Conservation (phyloP, 179 eudicot genomes). For the Corrigiola litoralis region DNA sequence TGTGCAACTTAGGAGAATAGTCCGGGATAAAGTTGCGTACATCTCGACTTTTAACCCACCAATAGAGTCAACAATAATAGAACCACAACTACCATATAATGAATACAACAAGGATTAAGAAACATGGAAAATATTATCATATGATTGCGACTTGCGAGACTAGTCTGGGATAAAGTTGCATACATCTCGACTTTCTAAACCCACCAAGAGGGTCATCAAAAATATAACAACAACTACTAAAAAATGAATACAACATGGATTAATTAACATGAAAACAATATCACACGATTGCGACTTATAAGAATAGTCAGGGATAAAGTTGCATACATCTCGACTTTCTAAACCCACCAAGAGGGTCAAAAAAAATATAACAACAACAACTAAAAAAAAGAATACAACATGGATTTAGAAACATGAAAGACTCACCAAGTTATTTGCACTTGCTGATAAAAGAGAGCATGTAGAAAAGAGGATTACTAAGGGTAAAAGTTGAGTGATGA, state of each 20-base stretch:
- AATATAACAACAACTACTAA: too few relatives aligned
- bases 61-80: background rate
- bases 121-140: too few relatives aligned
- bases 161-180: background rate
- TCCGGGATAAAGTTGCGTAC: background rate
- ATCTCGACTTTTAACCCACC: background rate
- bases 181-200: background rate
- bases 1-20: background rate
- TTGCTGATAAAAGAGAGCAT: conserved; percentile 10
- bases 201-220: too few relatives aligned
- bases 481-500: conserved; percentile 20
- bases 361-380: too few relatives aligned
- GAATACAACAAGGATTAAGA: too few relatives aligned
- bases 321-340: background rate
- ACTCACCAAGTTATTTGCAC: conserved; percentile 21
- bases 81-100: too few relatives aligned
- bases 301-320: background rate
- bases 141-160: background rate
- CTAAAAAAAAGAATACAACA: background rate
- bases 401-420: background rate
- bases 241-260: too few relatives aligned
- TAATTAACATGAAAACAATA: too few relatives aligned
- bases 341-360: too few relatives aligned
- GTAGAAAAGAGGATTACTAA: conserved; percentile 4
- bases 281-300: background rate